These are phyloP conservation scores for Pseudonitzschia multiseries DNA, from an alignment of 108 stramenopile genomes.

Conservation along the genomic window DNA sequence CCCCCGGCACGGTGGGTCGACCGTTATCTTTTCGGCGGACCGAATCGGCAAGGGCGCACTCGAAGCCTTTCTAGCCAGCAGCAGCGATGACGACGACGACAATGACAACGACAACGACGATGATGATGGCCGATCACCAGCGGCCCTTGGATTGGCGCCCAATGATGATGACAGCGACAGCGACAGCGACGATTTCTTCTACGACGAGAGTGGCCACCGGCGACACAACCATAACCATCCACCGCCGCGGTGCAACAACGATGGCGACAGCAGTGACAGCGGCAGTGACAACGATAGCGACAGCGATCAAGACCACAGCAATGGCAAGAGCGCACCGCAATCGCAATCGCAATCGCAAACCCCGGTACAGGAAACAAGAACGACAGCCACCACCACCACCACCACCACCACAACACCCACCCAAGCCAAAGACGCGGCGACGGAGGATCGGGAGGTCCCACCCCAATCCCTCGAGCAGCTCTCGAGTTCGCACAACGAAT, in stretches of 20 bases:
- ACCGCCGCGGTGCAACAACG: neutral
- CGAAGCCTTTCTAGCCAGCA: constrained; percentile 54
- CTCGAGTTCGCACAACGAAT: too few relatives aligned
- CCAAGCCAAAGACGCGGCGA: too few relatives aligned
- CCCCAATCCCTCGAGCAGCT: too few relatives aligned
- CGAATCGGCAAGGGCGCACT: constrained; percentile 33
- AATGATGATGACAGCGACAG: constrained; percentile 35
- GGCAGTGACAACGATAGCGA: neutral
- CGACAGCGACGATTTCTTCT: constrained; percentile 48
- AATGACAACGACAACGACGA: too few relatives aligned
- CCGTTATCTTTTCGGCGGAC: neutral
- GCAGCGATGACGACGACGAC: constrained; percentile 33
- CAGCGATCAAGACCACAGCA: too few relatives aligned
- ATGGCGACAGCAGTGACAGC: neutral
- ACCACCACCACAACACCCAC: too few relatives aligned
- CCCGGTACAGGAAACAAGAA: too few relatives aligned
- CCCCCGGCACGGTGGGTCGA: neutral
- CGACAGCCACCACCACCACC: too few relatives aligned
- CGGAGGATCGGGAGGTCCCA: too few relatives aligned
- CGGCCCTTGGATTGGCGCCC: neutral
- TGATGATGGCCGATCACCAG: too few relatives aligned
- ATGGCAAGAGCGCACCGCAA: too few relatives aligned
- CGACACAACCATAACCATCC: constrained; percentile 12
- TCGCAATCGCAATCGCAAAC: too few relatives aligned
- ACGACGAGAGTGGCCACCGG: constrained; percentile 34